Evolutionary conservation across 192 early-diverging fungal genomes (phyloP).

Genomic region (Paraglomus brasilianum): DNA sequence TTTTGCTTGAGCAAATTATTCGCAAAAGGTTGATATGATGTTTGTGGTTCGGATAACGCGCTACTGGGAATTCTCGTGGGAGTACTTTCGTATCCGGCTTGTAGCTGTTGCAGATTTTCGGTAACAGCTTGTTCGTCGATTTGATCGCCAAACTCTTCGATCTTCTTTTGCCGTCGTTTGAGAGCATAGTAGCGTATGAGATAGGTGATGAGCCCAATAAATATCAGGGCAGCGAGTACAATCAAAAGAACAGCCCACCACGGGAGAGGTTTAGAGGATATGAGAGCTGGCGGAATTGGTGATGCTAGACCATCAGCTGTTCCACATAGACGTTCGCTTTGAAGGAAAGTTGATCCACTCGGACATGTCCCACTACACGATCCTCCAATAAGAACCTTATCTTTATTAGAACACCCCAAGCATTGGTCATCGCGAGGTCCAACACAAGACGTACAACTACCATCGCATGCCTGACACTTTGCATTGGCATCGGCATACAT

Average conservation of each 20-base stretch:
- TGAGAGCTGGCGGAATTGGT: not conserved
- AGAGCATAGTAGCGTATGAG: conserved; percentile 19
- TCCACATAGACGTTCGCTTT: conserved; percentile 15
- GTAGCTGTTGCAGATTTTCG: not conserved
- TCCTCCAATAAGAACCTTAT: conserved; percentile 15
- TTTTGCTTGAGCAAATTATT: no score
- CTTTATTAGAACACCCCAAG: conserved; percentile 18
- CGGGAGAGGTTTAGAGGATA: not conserved
- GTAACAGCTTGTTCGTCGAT: not conserved
- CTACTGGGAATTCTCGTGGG: no score
- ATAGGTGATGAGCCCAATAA: not conserved
- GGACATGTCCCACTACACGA: conserved; percentile 30
- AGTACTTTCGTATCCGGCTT: not conserved
- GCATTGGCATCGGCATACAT: not conserved
- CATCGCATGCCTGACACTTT: conserved; percentile 21
- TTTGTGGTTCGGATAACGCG: not conserved
- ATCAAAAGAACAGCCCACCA: conserved; percentile 30
- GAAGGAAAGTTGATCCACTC: not conserved
- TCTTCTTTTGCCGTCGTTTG: conserved; percentile 9
- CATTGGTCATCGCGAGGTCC: conserved; percentile 17
- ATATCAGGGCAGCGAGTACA: not conserved
- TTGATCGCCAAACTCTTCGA: conserved; percentile 9
- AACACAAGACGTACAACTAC: conserved; percentile 22
- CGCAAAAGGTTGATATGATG: not conserved
- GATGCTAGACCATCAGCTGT: not conserved